phyloP scores from a whole-genome alignment of 768 basidiomycete species.

The Termitomyces sp. region DNA sequence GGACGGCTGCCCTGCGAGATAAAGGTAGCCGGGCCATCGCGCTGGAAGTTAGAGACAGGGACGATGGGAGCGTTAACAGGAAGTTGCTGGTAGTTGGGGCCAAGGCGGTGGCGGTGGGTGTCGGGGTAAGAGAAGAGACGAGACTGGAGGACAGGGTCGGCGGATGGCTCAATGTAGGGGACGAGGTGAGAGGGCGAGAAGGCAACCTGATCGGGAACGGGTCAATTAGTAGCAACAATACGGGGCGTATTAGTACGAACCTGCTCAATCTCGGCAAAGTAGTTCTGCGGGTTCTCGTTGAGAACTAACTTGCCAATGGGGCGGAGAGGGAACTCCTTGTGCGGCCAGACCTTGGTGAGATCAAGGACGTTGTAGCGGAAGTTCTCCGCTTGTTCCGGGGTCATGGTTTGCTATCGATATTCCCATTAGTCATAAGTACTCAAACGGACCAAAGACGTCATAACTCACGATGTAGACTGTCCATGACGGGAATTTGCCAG shows the following conservation, averaged over 20 bases:
- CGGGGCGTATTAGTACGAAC: slow-evolving; percentile 35
- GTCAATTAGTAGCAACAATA: neutral
- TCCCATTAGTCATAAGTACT: neutral
- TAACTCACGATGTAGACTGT: slow-evolving; percentile 75
- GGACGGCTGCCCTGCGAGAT: slow-evolving; percentile 82
- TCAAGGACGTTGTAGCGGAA: slow-evolving; percentile 91
- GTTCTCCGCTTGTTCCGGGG: slow-evolving; percentile 82
- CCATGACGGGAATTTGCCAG: slow-evolving; percentile 80
- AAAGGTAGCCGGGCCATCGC: slow-evolving; percentile 69
- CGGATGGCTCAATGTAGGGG: slow-evolving; percentile 86
- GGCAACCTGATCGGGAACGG: slow-evolving; percentile 43
- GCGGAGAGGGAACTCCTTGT: slow-evolving; percentile 83
- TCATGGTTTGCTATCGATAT: slow-evolving; percentile 80
- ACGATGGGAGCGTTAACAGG: slow-evolving; percentile 81
- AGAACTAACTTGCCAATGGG: slow-evolving; percentile 83
- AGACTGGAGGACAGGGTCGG: slow-evolving; percentile 91
- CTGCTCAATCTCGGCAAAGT: slow-evolving; percentile 96
- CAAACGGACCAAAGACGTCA: too few species aligned
- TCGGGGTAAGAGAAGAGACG: slow-evolving; percentile 95
- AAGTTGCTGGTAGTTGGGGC: slow-evolving; percentile 78
- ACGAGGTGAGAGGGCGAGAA: slow-evolving; percentile 88
- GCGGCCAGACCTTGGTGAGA: slow-evolving; percentile 91
- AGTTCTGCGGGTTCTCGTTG: slow-evolving; percentile 77
- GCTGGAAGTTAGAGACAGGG: slow-evolving; percentile 88
- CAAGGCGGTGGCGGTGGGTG: slow-evolving; percentile 83